phyloP scores from a whole-genome alignment of 225 moss, liverwort and hornwort genomes.

The Lunularia cruciata region DNA sequence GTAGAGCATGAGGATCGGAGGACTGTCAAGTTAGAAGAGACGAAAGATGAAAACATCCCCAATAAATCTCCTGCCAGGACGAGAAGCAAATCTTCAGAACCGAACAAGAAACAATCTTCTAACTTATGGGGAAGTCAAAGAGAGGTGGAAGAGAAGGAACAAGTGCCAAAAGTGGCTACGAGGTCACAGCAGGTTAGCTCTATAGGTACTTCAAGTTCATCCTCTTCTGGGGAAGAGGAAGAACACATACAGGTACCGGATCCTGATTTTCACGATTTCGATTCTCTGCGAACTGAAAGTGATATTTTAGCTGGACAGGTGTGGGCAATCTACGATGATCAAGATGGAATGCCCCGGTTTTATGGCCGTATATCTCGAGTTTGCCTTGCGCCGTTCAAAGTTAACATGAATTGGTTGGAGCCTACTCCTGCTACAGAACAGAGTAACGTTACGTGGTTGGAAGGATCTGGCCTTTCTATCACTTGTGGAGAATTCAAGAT shows the following conservation, averaged over 20 bases:
- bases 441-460: constrained; percentile 38
- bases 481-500: constrained; percentile 78
- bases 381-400: constrained; percentile 56
- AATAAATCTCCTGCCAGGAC: constrained; percentile 23
- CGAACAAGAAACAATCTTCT: neutral
- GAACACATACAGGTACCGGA: constrained; percentile 61
- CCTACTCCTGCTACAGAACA: constrained; percentile 29
- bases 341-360: constrained; percentile 94
- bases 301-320: constrained; percentile 68
- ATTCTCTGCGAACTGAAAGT: constrained; percentile 55
- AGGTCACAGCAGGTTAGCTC: constrained; percentile 4
- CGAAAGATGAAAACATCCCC: constrained; percentile 21
- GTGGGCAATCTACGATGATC: constrained; percentile 90
- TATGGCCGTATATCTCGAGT: constrained; percentile 67
- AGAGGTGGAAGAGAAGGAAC: neutral
- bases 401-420: constrained; percentile 66
- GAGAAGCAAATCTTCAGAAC: neutral
- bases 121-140: no score
- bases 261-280: constrained; percentile 84
- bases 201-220: constrained; percentile 19
- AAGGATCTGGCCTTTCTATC: constrained; percentile 52
- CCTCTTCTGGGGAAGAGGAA: constrained; percentile 14
- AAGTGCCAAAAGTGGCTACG: neutral
- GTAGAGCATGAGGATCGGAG: constrained; percentile 6
- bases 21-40: constrained; percentile 15